Evolutionary conservation across 768 basidiomycete species (phyloP), one percentile per base, ranked within the genome.

Genomic region (Roridomyces roridus): DNA sequence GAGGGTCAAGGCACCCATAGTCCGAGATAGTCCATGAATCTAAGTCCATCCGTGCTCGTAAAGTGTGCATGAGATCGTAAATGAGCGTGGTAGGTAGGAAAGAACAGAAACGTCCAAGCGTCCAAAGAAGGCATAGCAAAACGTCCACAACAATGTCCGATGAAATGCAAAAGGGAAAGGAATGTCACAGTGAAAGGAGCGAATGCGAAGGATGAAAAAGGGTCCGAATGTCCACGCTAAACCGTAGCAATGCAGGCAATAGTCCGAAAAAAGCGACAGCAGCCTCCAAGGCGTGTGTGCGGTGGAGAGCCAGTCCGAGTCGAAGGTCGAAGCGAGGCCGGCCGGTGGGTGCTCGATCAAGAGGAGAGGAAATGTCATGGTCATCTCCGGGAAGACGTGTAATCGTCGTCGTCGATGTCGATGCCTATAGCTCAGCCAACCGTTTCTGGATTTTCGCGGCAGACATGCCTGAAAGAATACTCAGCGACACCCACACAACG

Each of bases 371-470:
- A 57, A 53, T 46, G 55, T 58, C 50, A 37, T 51, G 55, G 60
- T 56, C 59, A 39, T 61, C 59, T 61, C 59, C 51, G 58, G 34
- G 48, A 50, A 43, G 65, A 63, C 53, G 53, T 51, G 50, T n/a
- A 44, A 37, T 59, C 48, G 59, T 51, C 39, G 46, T 28, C 39
- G 17, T 34, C 11, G n/a, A n/a, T n/a, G n/a, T n/a, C 24, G 28
- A 43, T 17, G 11, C 46, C 55, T 56, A 65, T 51, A 63, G 49
- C 51, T 68, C 65, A 50, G 67, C 56, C 43, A 68, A 41, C 34
- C 54, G 60, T 41, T 66, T 66, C 60, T 66, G 65, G 35, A 68
- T 54, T 50, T 68, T 68, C 20, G 65, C 47, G 12, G 50, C 59
- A 21, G 67, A 50, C n/a, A 66, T 60, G 51, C 53, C 65, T 62